Evolutionary conservation across 176 grass and related monocot species (phyloP).

Genomic region (Avena sativa): DNA sequence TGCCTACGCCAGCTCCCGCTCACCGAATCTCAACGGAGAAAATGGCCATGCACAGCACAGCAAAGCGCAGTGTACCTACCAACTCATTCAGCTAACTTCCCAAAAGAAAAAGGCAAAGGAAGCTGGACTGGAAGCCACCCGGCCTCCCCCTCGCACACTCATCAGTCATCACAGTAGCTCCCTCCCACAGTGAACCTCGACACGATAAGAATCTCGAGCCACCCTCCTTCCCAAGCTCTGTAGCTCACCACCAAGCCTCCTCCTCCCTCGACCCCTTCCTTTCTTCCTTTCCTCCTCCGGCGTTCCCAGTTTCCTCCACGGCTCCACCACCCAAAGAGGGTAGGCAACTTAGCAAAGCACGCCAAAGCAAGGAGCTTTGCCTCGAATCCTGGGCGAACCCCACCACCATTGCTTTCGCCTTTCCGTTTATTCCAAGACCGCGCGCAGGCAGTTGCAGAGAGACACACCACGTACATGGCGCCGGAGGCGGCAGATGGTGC

Average conservation of each 20-base stretch:
- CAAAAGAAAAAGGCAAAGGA: conserved; percentile 24
- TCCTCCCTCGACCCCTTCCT: neutral
- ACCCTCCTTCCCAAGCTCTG: neutral
- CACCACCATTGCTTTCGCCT: neutral
- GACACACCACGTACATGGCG: conserved; percentile 29
- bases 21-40: conserved; percentile 11
- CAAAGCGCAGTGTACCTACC: conserved; percentile 9
- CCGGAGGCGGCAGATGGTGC: conserved; percentile 22
- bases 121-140: conserved; percentile 17
- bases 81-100: conserved; percentile 33
- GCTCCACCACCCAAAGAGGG: conserved; percentile 22
- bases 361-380: conserved; percentile 46
- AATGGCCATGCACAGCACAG: conserved; percentile 18
- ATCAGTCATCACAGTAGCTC: neutral
- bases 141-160: neutral
- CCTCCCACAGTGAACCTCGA: conserved; percentile 26
- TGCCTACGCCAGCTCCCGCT: neutral
- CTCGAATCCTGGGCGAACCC: conserved; percentile 9
- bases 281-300: neutral
- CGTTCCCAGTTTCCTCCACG: conserved; percentile 28
- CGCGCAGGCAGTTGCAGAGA: neutral
- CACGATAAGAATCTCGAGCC: conserved; percentile 48
- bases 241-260: conserved; percentile 2
- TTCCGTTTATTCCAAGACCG: neutral
- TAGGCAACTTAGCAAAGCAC: conserved; percentile 38